Base-by-base conservation (phyloP, 78 protist genomes). In the Cavenderia fasciculata region DNA sequence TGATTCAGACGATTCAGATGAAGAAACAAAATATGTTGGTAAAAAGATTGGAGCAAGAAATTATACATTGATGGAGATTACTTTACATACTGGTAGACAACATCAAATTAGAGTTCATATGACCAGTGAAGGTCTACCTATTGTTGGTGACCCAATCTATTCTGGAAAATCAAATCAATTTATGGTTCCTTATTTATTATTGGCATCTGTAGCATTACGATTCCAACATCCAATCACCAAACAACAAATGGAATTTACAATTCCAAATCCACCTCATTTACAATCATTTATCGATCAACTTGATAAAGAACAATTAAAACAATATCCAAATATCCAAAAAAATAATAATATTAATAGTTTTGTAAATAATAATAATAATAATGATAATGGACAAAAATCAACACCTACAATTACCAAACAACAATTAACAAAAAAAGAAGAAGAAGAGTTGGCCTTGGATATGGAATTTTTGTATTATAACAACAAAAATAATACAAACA, bases 131-230 rank as follows among this genome's bases (percentile, higher is more conserved):
- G 74, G 72, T 43, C 12, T 44, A 18, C 74, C 93, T 41, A 87
- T 87, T 31, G 77, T 87, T 44, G 93, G 93, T 74, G 93, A 87
- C 49, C 93, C 93, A 54, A 87, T 87, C n/a, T 87, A 87, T 23
- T 57, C 78, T 27, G 71, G 72, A 25, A 87, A 59, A 52, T 69
- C 54, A 0, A 74, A 41, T 19, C 86, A 73, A 75, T 68, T 69
- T 65, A 43, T 59, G 29, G 70, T 74, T 33, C 59, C 93, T 25
- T 52, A 72, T 49, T 47, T 87, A 47, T 46, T 87, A 36, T 72
- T 87, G 69, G 75, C 65, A 12, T 72, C 93, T 54, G 65, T 77
- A 43, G 31, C 31, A 27, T 29, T 87, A 27, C 18, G 57, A 19
- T 87, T 87, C 59, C 33, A 19, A 19, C 93, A 87, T 59, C 93